Evolutionary conservation across 2,329 filamentous ascomycete genomes (phyloP), one percentile per base, ranked within the genome.

Genomic region (Epichloe festucae): DNA sequence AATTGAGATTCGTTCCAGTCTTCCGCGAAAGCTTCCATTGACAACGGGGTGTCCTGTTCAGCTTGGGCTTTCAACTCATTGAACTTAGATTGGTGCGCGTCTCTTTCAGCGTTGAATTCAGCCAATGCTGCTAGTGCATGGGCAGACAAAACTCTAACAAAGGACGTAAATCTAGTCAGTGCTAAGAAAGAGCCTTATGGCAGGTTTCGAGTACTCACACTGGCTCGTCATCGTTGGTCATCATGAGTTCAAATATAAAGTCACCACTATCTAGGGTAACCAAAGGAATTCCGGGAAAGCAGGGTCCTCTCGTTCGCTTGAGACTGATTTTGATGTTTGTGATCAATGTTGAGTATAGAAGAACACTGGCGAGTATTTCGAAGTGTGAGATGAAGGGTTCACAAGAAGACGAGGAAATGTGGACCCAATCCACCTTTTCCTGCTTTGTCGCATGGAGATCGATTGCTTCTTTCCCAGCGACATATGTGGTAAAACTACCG

Each of bases 1-100:
- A 93, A 93, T 67, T 91, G 87, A 55, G 79, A 85, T 61, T 84
- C 78, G 62, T 90, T 87, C 87, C 87, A 93, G 65, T 91, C 84
- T 67, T 91, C 87, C 1, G 74, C 73, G 60, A 91, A 93, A 1
- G 77, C 71, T 34, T 85, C 79, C 78, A 91, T 91, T 15, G 70
- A 72, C 51, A 77, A 55, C 40, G 65, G 63, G 35, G 56, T 52
- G 31, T 75, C 72, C 46, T 76, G 70, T 61, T 86, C 82, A 1
- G 81, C 79, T 38, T 74, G 71, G 11, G 71, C 69, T 66, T 82
- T 82, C 49, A 91, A 71, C 55, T 81, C 75, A 63, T 86, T 80
- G 57, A 91, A 88, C 48, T 78, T 76, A 60, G 82, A 78, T 53
- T 75, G 72, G 52, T 78, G 76, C 14, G 76, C 76, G 63, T 89